These are phyloP conservation scores for Nitzschia sp. DNA, from an alignment of 108 stramenopile species.

Conservation along the genomic window DNA sequence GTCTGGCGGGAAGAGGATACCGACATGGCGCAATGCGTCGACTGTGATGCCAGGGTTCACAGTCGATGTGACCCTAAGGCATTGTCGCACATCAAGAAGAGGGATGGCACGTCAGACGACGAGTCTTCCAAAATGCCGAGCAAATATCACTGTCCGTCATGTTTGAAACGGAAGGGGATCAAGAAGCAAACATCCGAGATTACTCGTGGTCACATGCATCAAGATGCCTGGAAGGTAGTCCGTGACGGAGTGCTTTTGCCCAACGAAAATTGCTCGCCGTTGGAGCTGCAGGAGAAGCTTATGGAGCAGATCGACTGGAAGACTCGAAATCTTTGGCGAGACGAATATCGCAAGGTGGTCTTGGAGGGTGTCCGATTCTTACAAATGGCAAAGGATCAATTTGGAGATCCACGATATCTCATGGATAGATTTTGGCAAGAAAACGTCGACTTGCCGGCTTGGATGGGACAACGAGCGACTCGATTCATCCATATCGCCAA, in stretches of 20 bases:
- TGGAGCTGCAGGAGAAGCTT: slow-evolving; percentile 46
- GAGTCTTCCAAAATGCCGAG: slow-evolving; percentile 9
- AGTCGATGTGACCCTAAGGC: slow-evolving; percentile 38
- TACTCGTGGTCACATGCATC: slow-evolving; percentile 38
- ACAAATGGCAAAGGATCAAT: slow-evolving; percentile 26
- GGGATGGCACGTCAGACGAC: not conserved
- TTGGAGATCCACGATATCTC: slow-evolving; percentile 39
- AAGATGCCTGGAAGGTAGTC: slow-evolving; percentile 32
- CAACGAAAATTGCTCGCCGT: slow-evolving; percentile 12
- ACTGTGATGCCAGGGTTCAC: slow-evolving; percentile 39
- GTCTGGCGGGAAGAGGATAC: slow-evolving; percentile 48
- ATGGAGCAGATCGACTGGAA: slow-evolving; percentile 57
- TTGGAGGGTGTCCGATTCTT: slow-evolving; percentile 48
- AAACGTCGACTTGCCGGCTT: slow-evolving; percentile 42
- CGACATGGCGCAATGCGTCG: slow-evolving; percentile 43
- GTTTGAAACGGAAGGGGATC: slow-evolving; percentile 26
- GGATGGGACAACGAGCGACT: slow-evolving; percentile 60
- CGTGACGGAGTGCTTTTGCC: slow-evolving; percentile 15
- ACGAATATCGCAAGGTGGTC: slow-evolving; percentile 52
- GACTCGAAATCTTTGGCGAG: slow-evolving; percentile 55
- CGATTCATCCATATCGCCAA: slow-evolving; percentile 51
- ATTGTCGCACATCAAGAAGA: slow-evolving; percentile 14
- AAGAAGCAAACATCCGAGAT: slow-evolving; percentile 27
- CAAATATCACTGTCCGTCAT: slow-evolving; percentile 46
- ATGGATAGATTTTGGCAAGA: slow-evolving; percentile 46